These are phyloP conservation scores for Mycena citricolor DNA, from an alignment of 1,284 basidiomycete species.

Conservation along the genomic window DNA sequence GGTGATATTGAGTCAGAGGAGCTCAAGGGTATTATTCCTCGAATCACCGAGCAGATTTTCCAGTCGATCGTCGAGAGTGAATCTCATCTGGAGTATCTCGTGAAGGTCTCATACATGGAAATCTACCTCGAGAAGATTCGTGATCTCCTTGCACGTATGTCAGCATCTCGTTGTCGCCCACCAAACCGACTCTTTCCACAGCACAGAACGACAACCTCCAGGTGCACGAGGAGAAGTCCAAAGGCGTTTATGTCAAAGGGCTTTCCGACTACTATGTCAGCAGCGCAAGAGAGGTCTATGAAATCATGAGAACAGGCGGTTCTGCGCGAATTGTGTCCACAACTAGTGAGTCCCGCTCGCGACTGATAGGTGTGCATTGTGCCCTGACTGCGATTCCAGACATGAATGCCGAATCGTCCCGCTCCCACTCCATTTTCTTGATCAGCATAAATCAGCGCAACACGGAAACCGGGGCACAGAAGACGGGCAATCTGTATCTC, in stretches of 20 bases:
- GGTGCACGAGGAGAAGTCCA: constrained; percentile 97
- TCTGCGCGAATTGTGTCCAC: constrained; percentile 90
- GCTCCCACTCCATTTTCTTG: constrained; percentile 98
- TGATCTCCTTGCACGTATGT: constrained; percentile 93
- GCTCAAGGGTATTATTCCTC: constrained; percentile 94
- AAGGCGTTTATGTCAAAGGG: constrained; percentile 98
- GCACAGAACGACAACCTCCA: constrained; percentile 99
- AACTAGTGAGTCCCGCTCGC: constrained; percentile 68
- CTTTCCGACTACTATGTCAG: constrained; percentile 98
- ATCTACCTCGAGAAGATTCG: constrained; percentile 98
- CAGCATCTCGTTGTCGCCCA: constrained; percentile 4
- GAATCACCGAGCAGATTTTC: constrained; percentile 99
- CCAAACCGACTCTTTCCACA: constrained; percentile 38
- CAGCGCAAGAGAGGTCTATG: constrained; percentile 94
- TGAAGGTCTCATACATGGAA: constrained; percentile 99
- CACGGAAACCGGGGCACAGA: constrained; percentile 92
- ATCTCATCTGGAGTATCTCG: constrained; percentile 94
- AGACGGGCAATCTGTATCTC: constrained; percentile 96
- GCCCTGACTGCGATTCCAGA: constrained; percentile 53
- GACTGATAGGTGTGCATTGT: background rate
- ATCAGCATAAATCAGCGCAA: constrained; percentile 97
- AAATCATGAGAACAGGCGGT: constrained; percentile 98
- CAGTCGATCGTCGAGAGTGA: constrained; percentile 96
- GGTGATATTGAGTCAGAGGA: constrained; percentile 95
- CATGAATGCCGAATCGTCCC: constrained; percentile 99